Evolutionary conservation across 164 flowering plant genomes (phyloP).

Genomic region (Stephania cephalantha): DNA sequence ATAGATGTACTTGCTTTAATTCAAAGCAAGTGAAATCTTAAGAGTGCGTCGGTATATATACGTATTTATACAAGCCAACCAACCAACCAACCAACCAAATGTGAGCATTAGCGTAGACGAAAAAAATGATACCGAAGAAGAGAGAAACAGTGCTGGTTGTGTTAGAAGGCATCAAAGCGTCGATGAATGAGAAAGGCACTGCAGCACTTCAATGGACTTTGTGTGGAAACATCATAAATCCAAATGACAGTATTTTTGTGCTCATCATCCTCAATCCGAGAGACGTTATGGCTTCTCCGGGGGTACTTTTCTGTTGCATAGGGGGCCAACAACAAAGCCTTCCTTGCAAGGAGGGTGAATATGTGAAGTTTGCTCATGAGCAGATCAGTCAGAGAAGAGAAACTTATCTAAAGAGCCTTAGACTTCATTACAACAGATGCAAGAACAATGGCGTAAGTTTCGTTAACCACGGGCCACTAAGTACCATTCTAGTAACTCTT

Average conservation of each 20-base stretch:
- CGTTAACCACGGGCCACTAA: background rate
- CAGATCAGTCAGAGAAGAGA: constrained; percentile 20
- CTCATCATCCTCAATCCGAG: constrained; percentile 22
- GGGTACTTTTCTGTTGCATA: constrained; percentile 12
- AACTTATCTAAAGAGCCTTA: constrained; percentile 16
- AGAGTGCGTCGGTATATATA: background rate
- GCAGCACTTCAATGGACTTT: constrained; percentile 20
- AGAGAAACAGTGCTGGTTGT: constrained; percentile 22
- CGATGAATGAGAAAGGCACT: constrained; percentile 15
- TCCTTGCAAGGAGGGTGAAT: constrained; percentile 5
- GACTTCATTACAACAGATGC: constrained; percentile 28
- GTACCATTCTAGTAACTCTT: background rate
- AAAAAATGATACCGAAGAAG: background rate
- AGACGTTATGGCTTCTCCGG: background rate
- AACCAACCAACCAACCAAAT: background rate
- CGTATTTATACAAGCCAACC: background rate
- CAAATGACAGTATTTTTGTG: constrained; percentile 19
- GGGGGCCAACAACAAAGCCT: constrained; percentile 4
- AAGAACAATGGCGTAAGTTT: constrained; percentile 28
- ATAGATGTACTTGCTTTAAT: background rate
- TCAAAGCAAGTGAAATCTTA: background rate
- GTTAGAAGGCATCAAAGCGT: constrained; percentile 24
- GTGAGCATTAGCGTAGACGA: constrained; percentile 3
- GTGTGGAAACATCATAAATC: background rate
- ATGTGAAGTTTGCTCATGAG: constrained; percentile 11